Conservation (phyloP, 495 filamentous ascomycete species). For the Penicillium psychrofluorescens region DNA sequence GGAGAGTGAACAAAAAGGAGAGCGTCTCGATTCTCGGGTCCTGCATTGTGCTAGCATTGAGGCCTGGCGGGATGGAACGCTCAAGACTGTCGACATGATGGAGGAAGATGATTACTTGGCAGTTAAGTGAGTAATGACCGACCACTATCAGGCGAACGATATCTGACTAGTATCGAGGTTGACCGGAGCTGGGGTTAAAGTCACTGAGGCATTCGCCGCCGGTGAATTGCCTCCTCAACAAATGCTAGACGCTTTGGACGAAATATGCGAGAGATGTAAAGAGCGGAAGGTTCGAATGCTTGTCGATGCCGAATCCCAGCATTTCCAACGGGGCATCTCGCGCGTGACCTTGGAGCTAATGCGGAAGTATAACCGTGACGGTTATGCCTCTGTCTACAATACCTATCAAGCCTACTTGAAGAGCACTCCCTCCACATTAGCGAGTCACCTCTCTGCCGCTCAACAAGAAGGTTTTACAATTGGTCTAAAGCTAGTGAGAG, state of each 20-base stretch:
- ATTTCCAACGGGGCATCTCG: slow-evolving; percentile 69
- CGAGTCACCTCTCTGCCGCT: slow-evolving; percentile 55
- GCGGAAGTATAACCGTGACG: slow-evolving; percentile 62
- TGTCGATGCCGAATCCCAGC: slow-evolving; percentile 78
- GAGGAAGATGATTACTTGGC: slow-evolving; percentile 69
- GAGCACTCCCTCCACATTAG: slow-evolving; percentile 51
- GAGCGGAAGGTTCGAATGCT: slow-evolving; percentile 60
- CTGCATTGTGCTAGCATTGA: slow-evolving; percentile 47
- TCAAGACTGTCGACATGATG: slow-evolving; percentile 64
- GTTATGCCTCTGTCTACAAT: slow-evolving; percentile 53
- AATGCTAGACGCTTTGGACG: slow-evolving; percentile 31
- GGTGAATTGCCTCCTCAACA: slow-evolving; percentile 23
- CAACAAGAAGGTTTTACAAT: slow-evolving; percentile 59
- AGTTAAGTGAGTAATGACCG: slow-evolving; percentile 50
- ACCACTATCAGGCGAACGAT: not conserved
- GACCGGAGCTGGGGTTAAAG: slow-evolving; percentile 20
- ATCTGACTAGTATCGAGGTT: slow-evolving; percentile 14
- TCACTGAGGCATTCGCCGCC: slow-evolving; percentile 24
- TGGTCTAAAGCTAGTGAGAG: slow-evolving; percentile 82
- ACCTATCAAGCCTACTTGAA: slow-evolving; percentile 84
- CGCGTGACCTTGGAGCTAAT: slow-evolving; percentile 68
- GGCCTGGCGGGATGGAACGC: slow-evolving; percentile 61
- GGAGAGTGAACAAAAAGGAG: slow-evolving; percentile 9
- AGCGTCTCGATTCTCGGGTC: not conserved
- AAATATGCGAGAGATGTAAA: slow-evolving; percentile 28